Base-by-base conservation (phyloP, 495 filamentous ascomycete genomes). In the Neurospora pannonica region DNA sequence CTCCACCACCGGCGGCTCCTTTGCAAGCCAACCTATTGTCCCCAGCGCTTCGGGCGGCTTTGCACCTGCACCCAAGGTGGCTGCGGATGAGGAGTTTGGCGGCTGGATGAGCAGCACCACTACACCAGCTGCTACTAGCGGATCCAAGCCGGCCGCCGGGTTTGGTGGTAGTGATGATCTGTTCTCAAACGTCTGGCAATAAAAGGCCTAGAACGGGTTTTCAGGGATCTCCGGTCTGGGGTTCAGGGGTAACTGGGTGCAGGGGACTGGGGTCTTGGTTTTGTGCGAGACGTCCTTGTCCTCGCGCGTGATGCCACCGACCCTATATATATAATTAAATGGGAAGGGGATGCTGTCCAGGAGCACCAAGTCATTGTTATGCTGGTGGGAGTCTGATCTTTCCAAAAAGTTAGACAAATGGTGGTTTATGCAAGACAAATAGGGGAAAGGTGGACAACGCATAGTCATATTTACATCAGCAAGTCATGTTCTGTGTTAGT, bases 101-200 rank as follows among this genome's bases (percentile, higher is more conserved):
- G 94, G 94, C 31, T 98, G 94, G 94, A 92, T 91, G 62, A 94
- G 92, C 83, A 85, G 86, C 71, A 85, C 86, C n/a, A 82, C 79
- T 31, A 73, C 79, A 71, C 74, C 84, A 70, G 73, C 79, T 71
- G 89, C 80, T 72, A 77, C 71, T 36, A 81, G 73, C 67, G 78
- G 77, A 38, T 62, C 81, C 24, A 86, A 85, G 76, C 75, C 83
- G 15, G 80, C 75, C 8, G 73, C 77, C 1, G 91, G 91, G 72
- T 91, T 93, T 82, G 90, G 89, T 4, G 89, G 86, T 15, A 85
- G 85, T 72, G 94, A 97, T 76, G 94, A 97, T 85, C 82, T 97
- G 78, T 97, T 97, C 81, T 94, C 92, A 48, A 97, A 97, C 84
- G 94, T 97, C 74, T 97, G 94, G 94, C 87, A 93, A 82, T 97